A percentile compares a stretch with the other conserved stretches of the same genome.
Evolutionary conservation across 2,329 filamentous ascomycete genomes (phyloP).

Genomic region (Atkinsonella hypoxylon): DNA sequence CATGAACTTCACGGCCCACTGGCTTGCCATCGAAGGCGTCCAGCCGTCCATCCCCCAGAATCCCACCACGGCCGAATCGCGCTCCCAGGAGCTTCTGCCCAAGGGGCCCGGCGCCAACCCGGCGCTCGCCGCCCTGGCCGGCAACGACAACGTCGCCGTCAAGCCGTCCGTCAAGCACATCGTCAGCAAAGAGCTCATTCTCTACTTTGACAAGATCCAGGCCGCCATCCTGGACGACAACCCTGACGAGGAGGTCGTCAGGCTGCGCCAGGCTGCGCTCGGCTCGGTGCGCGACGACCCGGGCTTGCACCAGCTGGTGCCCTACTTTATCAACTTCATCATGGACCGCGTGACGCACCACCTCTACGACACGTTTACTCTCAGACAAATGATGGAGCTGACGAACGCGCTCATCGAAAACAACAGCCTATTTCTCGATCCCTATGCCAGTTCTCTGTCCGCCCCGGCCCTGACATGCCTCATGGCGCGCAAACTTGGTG

Average conservation of each 20-base stretch:
- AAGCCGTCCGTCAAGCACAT: constrained; percentile 93
- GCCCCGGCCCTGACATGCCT: constrained; percentile 87
- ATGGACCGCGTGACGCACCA: constrained; percentile 92
- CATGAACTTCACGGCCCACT: constrained; percentile 81
- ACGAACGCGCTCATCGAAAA: constrained; percentile 77
- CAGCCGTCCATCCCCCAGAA: constrained; percentile 96
- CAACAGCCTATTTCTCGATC: constrained; percentile 58
- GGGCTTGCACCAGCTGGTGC: constrained; percentile 86
- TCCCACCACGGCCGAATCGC: constrained; percentile 72
- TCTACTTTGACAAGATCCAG: constrained; percentile 95
- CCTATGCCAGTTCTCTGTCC: constrained; percentile 54
- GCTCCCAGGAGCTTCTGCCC: constrained; percentile 73
- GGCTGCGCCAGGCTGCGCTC: constrained; percentile 71
- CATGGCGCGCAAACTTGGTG: constrained; percentile 64
- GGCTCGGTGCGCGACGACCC: constrained; percentile 80
- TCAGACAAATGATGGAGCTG: constrained; percentile 87
- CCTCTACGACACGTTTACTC: constrained; percentile 76
- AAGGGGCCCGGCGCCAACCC: constrained; percentile 85
- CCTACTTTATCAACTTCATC: constrained; percentile 94
- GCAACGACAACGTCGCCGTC: constrained; percentile 71
- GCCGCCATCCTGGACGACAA: constrained; percentile 77
- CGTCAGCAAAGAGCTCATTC: constrained; percentile 85
- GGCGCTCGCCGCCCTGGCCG: constrained; percentile 67
- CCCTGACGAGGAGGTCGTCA: constrained; percentile 61
- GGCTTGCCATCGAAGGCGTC: constrained; percentile 94